Conservation (phyloP, 2,329 filamentous ascomycete species). For the Cercospora janseana region DNA sequence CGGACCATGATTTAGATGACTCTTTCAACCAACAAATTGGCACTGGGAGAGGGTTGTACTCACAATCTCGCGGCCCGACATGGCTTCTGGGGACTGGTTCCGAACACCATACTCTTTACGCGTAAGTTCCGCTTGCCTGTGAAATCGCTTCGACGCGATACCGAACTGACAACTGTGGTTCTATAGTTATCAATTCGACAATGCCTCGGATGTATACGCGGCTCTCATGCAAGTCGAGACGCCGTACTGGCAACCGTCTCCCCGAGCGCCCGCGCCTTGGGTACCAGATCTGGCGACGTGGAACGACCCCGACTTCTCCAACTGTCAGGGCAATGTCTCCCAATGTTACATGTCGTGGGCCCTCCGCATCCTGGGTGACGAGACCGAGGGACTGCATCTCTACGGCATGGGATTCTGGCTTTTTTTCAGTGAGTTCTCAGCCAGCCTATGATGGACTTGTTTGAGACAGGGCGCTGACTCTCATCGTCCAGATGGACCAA, state of each 20-base stretch:
- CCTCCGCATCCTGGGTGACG: slow-evolving; percentile 28
- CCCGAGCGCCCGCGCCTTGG: slow-evolving; percentile 44
- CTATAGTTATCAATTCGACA: slow-evolving; percentile 44
- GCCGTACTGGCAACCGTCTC: slow-evolving; percentile 43
- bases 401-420: slow-evolving; percentile 43
- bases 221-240: slow-evolving; percentile 54
- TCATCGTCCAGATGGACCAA: slow-evolving; percentile 28
- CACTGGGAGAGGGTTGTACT: slow-evolving; percentile 43
- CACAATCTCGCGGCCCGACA: slow-evolving; percentile 45
- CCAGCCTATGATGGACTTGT: neutral
- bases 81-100: slow-evolving; percentile 54
- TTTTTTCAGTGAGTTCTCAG: slow-evolving; percentile 36
- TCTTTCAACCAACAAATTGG: slow-evolving; percentile 38
- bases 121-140: slow-evolving; percentile 28
- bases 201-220: slow-evolving; percentile 51
- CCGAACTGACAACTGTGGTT: neutral
- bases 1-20: slow-evolving; percentile 53
- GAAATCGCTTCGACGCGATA: neutral
- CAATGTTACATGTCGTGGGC: slow-evolving; percentile 40
- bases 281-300: slow-evolving; percentile 35
- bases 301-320: slow-evolving; percentile 34
- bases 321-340: slow-evolving; percentile 25
- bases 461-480: neutral
- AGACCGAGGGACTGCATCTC: slow-evolving; percentile 39
- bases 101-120: slow-evolving; percentile 55